phyloP scores from a whole-genome alignment of 2,329 filamentous ascomycete genomes.

The Exophiala viscosa region DNA sequence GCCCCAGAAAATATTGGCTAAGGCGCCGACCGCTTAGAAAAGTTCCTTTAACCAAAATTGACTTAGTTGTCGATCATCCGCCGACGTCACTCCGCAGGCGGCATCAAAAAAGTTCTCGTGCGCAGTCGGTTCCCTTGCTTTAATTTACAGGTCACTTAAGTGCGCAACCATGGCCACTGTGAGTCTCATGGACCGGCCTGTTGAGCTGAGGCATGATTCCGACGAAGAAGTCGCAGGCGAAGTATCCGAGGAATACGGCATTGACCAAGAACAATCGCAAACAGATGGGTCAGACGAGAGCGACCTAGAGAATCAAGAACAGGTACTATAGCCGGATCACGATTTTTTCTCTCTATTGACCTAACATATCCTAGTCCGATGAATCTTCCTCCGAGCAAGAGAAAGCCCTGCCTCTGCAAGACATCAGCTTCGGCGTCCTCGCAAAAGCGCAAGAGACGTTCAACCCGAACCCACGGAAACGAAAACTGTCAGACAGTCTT shows the following conservation, averaged over 20 bases:
- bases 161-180: conserved; percentile 12
- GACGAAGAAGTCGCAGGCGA: conserved; percentile 35
- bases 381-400: conserved; percentile 38
- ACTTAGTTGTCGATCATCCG: too few species aligned
- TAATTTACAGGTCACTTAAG: background rate
- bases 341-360: background rate
- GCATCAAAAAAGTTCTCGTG: conserved; percentile 8
- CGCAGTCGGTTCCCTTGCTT: background rate
- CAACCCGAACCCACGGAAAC: conserved; percentile 38
- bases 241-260: conserved; percentile 3
- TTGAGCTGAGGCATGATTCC: conserved; percentile 27
- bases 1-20: too few species aligned
- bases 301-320: conserved; percentile 7
- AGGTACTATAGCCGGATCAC: background rate
- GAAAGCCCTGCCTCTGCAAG: conserved; percentile 45
- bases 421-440: conserved; percentile 83
- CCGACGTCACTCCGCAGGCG: background rate
- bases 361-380: conserved; percentile 18
- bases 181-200: conserved; percentile 11
- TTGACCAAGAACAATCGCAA: conserved; percentile 6
- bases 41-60: too few species aligned
- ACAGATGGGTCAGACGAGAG: background rate
- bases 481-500: conserved; percentile 26
- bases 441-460: conserved; percentile 78
- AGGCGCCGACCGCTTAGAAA: too few species aligned